These are phyloP conservation scores for Boeremia lycopersici DNA, from an alignment of 2,329 filamentous ascomycete genomes.

Conservation along the genomic window DNA sequence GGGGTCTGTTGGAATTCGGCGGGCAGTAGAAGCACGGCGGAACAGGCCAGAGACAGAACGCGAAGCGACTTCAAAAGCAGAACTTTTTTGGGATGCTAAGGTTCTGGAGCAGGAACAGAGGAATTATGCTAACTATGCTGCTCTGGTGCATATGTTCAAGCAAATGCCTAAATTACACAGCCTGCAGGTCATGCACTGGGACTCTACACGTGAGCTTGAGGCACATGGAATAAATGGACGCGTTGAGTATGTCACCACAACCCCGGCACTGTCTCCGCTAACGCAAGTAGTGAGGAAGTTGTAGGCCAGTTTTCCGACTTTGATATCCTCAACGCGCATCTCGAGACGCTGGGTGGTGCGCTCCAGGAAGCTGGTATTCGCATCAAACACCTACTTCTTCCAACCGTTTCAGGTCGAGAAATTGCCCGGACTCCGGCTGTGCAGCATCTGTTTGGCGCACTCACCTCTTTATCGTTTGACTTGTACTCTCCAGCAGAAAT, in stretches of 20 bases:
- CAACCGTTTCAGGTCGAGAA: background rate
- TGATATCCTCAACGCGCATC: background rate
- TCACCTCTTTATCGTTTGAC: background rate
- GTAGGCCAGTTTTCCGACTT: background rate
- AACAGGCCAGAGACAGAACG: background rate
- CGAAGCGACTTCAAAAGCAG: background rate
- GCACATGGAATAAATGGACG: background rate
- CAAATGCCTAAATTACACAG: background rate
- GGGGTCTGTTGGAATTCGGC: background rate
- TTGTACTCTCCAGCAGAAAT: background rate
- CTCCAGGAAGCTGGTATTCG: background rate
- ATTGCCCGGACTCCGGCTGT: background rate
- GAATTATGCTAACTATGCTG: background rate
- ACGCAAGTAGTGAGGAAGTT: background rate
- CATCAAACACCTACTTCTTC: background rate
- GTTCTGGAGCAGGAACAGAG: background rate
- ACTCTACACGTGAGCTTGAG: background rate
- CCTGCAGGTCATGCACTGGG: background rate
- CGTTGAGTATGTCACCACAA: background rate
- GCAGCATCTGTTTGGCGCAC: background rate
- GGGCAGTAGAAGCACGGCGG: background rate
- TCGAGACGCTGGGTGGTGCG: background rate
- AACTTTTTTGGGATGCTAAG: background rate
- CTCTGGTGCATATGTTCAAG: background rate
- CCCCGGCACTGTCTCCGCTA: background rate